Evolutionary conservation across 306 rosid genomes (phyloP).

Genomic region (Urtica urens): DNA sequence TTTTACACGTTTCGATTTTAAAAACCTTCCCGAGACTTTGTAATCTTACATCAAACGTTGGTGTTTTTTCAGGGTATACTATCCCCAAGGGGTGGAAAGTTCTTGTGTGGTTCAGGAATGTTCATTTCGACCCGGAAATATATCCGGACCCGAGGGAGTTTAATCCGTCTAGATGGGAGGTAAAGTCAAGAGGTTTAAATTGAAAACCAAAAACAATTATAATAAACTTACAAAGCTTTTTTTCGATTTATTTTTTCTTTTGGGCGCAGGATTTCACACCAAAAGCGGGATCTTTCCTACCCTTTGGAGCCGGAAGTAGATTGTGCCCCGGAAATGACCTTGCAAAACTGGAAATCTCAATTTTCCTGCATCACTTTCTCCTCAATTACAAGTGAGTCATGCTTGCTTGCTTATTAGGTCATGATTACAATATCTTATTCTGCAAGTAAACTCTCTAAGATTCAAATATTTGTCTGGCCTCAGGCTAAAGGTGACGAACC

Average conservation of each 20-base stretch:
- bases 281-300: slow-evolving; percentile 72
- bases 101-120: slow-evolving; percentile 71
- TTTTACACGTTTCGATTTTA: background rate
- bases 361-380: slow-evolving; percentile 73
- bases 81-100: slow-evolving; percentile 89
- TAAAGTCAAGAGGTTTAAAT: slow-evolving; percentile 22
- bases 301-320: slow-evolving; percentile 78
- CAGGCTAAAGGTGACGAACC: slow-evolving; percentile 56
- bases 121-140: slow-evolving; percentile 71
- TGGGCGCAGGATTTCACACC: slow-evolving; percentile 27
- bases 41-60: slow-evolving; percentile 12
- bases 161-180: slow-evolving; percentile 80
- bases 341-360: slow-evolving; percentile 61
- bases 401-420: background rate
- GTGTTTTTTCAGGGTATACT: slow-evolving; percentile 40
- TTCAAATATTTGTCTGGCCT: no score
- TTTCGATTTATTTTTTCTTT: background rate
- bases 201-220: background rate
- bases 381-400: slow-evolving; percentile 45
- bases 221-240: background rate
- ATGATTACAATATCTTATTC: background rate
- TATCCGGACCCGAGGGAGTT: slow-evolving; percentile 69
- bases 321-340: slow-evolving; percentile 67
- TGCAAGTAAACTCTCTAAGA: no score
- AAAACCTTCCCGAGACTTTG: no score